These are phyloP conservation scores for Salicornia ramosissima DNA, from an alignment of 148 eudicot genomes.

Conservation along the genomic window DNA sequence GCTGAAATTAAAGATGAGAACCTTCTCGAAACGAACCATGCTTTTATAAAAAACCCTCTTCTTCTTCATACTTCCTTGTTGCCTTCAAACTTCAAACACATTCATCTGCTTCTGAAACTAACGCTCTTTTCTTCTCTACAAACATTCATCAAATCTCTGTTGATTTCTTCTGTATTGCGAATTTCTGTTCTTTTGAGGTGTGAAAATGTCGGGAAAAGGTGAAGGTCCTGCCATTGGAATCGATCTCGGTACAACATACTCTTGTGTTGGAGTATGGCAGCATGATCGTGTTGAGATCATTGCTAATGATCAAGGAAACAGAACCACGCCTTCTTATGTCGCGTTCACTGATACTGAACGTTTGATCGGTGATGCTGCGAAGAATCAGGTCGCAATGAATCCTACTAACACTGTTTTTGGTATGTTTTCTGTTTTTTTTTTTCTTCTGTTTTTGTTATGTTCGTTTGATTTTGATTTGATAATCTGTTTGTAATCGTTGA, in stretches of 20 bases:
- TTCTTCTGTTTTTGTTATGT: neutral
- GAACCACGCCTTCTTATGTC: constrained; percentile 53
- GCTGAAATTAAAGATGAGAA: constrained; percentile 13
- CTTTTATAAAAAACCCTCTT: constrained; percentile 4
- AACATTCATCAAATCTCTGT: neutral
- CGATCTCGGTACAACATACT: constrained; percentile 49
- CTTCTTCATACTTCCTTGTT: neutral
- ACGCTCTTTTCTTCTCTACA: neutral
- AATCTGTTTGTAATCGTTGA: neutral
- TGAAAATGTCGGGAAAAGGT: constrained; percentile 34
- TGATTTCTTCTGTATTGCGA: neutral
- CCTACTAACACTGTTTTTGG: constrained; percentile 50
- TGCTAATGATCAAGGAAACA: constrained; percentile 48
- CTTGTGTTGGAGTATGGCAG: constrained; percentile 54
- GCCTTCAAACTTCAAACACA: neutral
- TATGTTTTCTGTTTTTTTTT: constrained; percentile 4
- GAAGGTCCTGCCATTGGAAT: constrained; percentile 54
- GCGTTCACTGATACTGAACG: constrained; percentile 49
- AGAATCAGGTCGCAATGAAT: constrained; percentile 54
- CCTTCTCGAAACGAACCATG: constrained; percentile 22
- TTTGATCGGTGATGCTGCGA: constrained; percentile 49
- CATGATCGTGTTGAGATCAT: constrained; percentile 53
- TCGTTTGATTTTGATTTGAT: neutral
- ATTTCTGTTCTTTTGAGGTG: neutral
- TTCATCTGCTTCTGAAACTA: neutral